A percentile compares a stretch with the other conserved stretches of the same genome.
Conservation (phyloP, 2,329 filamentous ascomycete species). For the Fusarium concolor region DNA sequence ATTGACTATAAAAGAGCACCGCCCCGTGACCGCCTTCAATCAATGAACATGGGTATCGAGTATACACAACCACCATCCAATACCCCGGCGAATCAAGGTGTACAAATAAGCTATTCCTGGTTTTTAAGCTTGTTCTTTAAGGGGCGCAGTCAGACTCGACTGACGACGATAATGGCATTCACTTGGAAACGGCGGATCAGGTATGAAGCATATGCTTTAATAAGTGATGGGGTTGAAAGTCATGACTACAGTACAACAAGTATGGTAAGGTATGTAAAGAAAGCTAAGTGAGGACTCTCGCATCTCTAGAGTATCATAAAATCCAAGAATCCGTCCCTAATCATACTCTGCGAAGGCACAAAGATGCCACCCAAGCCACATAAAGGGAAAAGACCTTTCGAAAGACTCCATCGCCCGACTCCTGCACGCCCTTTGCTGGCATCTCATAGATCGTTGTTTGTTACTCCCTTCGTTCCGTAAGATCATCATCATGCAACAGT, state of each 20-base stretch:
- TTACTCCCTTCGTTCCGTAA: neutral
- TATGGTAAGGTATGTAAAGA: neutral
- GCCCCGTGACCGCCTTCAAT: no score
- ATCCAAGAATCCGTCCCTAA: slow-evolving; percentile 24
- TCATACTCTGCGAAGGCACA: slow-evolving; percentile 7
- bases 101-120: no score
- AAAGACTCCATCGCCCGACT: slow-evolving; percentile 9
- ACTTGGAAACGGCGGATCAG: neutral
- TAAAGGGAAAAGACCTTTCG: neutral
- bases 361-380: slow-evolving; percentile 1
- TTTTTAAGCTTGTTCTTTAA: no score
- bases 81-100: no score
- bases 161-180: neutral
- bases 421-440: slow-evolving; percentile 14
- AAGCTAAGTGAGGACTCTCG: neutral
- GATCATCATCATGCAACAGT: slow-evolving; percentile 19
- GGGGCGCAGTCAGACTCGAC: no score
- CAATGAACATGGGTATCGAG: no score
- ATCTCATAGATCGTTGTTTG: slow-evolving; percentile 5
- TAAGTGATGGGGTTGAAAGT: neutral
- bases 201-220: neutral
- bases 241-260: neutral
- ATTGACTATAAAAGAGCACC: no score
- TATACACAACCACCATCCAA: no score
- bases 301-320: slow-evolving; percentile 16